A percentile compares a stretch with the other conserved stretches of the same genome.
These are phyloP conservation scores for Cryphonectria japonica DNA, from an alignment of 2,329 filamentous ascomycete genomes.

Conservation along the genomic window DNA sequence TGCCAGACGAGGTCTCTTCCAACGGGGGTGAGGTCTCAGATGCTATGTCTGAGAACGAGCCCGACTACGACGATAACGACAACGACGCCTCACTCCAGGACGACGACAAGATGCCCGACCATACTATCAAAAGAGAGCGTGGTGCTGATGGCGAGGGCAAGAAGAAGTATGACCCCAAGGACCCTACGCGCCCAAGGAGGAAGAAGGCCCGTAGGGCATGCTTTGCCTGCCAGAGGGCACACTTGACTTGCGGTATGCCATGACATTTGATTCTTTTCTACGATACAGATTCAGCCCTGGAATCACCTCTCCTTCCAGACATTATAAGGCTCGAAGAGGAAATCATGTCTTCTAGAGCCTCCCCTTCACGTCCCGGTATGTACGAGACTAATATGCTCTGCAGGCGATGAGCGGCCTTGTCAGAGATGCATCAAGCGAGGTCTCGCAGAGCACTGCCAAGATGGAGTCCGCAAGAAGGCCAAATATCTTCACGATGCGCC, in stretches of 20 bases:
- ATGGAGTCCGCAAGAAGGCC: constrained; percentile 96
- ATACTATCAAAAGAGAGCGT: constrained; percentile 47
- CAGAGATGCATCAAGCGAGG: constrained; percentile 92
- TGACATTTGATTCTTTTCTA: constrained; percentile 18
- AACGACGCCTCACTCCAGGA: constrained; percentile 48
- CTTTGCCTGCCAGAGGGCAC: constrained; percentile 94
- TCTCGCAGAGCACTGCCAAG: constrained; percentile 87
- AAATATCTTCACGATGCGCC: constrained; percentile 98
- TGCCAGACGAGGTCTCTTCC: constrained; percentile 59
- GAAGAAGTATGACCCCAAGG: constrained; percentile 81
- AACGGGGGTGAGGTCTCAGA: constrained; percentile 61
- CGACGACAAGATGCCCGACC: constrained; percentile 58
- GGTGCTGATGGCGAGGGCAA: constrained; percentile 57
- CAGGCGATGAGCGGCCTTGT: constrained; percentile 94
- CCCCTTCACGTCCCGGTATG: neutral
- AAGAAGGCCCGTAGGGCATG: constrained; percentile 97
- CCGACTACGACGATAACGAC: constrained; percentile 56
- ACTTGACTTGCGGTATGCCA: constrained; percentile 94
- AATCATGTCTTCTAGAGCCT: neutral
- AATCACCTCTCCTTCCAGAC: neutral
- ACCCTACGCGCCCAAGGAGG: constrained; percentile 83
- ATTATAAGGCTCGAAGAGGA: neutral
- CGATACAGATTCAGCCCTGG: neutral
- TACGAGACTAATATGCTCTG: constrained; percentile 35
- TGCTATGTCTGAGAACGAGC: constrained; percentile 62